Evolutionary conservation across 495 filamentous ascomycete species (phyloP).

Genomic region (Podospora appendiculata): DNA sequence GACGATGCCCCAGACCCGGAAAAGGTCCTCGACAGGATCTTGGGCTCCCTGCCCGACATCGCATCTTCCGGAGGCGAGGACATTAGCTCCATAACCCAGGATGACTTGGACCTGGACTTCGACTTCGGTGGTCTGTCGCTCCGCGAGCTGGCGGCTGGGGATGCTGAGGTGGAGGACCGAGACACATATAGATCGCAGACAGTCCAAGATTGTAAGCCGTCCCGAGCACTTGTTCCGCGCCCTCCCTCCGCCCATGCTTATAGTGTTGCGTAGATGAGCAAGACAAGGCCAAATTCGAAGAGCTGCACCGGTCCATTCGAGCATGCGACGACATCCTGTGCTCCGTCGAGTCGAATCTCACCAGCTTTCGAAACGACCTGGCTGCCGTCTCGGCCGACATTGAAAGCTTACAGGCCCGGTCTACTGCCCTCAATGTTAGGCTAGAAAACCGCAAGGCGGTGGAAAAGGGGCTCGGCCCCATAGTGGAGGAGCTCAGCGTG

Average conservation of each 20-base stretch:
- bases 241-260: constrained; percentile 20
- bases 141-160: constrained; percentile 54
- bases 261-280: constrained; percentile 54
- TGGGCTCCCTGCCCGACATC: constrained; percentile 42
- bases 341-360: constrained; percentile 86
- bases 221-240: constrained; percentile 13
- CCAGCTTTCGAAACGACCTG: constrained; percentile 86
- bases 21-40: constrained; percentile 60
- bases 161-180: constrained; percentile 29
- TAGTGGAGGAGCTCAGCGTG: constrained; percentile 86
- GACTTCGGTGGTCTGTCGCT: constrained; percentile 73
- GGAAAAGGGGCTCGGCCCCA: constrained; percentile 79
- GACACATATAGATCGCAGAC: constrained; percentile 57
- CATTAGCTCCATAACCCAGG: constrained; percentile 28
- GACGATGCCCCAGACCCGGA: constrained; percentile 61
- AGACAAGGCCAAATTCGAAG: constrained; percentile 84
- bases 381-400: constrained; percentile 90
- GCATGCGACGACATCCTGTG: constrained; percentile 89
- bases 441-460: constrained; percentile 83
- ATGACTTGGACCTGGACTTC: constrained; percentile 47
- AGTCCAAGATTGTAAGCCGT: constrained; percentile 63
- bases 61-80: constrained; percentile 1
- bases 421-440: constrained; percentile 74
- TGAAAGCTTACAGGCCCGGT: constrained; percentile 82
- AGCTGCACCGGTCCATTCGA: constrained; percentile 79